These are phyloP conservation scores for Nicotiana tomentosiformis DNA, from an alignment of 257 asterid genomes.

Conservation along the genomic window DNA sequence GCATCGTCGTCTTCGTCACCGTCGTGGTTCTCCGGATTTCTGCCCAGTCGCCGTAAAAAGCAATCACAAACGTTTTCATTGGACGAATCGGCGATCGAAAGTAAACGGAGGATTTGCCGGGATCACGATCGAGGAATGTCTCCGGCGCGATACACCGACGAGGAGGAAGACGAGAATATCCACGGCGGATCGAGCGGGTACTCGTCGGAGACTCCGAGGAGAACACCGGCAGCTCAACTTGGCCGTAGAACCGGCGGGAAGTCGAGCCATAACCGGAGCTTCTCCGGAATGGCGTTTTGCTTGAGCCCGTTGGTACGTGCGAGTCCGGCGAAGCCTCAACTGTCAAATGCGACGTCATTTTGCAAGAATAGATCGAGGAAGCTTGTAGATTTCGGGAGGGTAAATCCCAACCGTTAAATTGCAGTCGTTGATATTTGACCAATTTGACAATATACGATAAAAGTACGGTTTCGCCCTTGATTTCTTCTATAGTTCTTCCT, in stretches of 20 bases:
- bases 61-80: conserved; percentile 42
- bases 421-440: conserved; percentile 32
- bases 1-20: conserved; percentile 24
- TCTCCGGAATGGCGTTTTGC: conserved; percentile 53
- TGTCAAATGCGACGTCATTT: conserved; percentile 40
- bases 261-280: conserved; percentile 23
- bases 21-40: conserved; percentile 46
- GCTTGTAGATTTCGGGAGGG: conserved; percentile 79
- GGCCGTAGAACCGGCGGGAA: conserved; percentile 20
- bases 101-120: conserved; percentile 25
- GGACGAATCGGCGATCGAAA: conserved; percentile 28
- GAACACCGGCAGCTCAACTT: conserved; percentile 28
- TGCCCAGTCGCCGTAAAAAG: conserved; percentile 42
- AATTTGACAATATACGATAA: not conserved
- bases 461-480: conserved; percentile 40
- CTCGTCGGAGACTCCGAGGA: conserved; percentile 61
- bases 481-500: not conserved
- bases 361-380: conserved; percentile 77
- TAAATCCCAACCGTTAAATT: conserved; percentile 40
- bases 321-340: conserved; percentile 40
- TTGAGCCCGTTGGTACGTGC: conserved; percentile 79
- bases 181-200: conserved; percentile 57
- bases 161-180: conserved; percentile 47
- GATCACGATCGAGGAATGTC: conserved; percentile 50
- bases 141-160: not conserved